Evolutionary conservation across 345 rosid species (phyloP), one percentile per base, ranked within the genome.

Genomic region (Aquilaria yunnanensis): DNA sequence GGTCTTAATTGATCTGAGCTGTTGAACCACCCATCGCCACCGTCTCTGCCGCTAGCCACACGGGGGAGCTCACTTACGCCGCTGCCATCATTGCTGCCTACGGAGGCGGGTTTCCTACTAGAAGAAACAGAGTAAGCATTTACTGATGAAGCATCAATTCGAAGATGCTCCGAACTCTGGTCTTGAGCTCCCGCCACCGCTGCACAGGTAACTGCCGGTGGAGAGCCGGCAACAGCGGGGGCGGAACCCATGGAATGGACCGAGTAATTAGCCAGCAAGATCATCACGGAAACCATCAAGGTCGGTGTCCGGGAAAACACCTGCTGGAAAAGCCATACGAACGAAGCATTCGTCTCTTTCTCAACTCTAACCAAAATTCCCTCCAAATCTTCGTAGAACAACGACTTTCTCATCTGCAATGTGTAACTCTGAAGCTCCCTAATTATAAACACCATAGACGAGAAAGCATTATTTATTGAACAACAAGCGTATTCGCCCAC

Each of bases 371-470:
- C 76, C 12, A 94, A 66, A 59, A 88, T 80, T 37, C 77, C 90
- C 60, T 82, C 92, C 51, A 90, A 71, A 67, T 94, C 96, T 67
- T 90, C 87, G 63, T 77, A 85, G 56, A 67, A 81, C 0, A 85
- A 71, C 63, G 77, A 2, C 75, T 88, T 95, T 52, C 97, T 78
- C 96, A 88, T 86, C 46, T 85, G 99, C 13, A 94, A 32, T 37
- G 85, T 68, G 65, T 71, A 86, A 71, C 95, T 81, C 0, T 90
- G 97, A 8, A 94, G 76, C 70, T 94, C 99, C 0, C 89, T 67
- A 53, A 94, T 85, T 67, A 94, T 94, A 49, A 90, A 94, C 71
- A 94, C 99, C 99, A 86, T 86, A 0, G 99, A 94, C 2, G 96
- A 86, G 34, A 94, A 94, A 2, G 99, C 99, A 70, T 74, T 88